Percentiles rank a stretch among this genome's conserved stretches.
Evolutionary conservation across 192 early-diverging fungal species (phyloP).

Genomic region (Coemansia sp.): DNA sequence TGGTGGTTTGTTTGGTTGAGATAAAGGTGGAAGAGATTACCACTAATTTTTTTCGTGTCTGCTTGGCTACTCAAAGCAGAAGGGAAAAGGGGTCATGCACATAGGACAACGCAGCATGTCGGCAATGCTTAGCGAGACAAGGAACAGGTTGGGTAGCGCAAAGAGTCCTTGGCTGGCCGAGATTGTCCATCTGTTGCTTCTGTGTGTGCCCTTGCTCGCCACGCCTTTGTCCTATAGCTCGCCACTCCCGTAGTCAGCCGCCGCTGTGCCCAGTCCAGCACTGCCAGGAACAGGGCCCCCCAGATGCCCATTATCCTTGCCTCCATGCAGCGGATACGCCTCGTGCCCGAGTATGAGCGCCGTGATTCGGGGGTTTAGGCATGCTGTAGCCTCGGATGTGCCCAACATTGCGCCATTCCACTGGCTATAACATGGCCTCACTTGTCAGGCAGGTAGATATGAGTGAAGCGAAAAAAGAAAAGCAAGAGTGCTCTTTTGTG

Average conservation of each 20-base stretch:
- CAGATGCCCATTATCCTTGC: neutral
- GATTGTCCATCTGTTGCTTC: neutral
- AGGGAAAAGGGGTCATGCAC: neutral
- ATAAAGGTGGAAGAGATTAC: constrained; percentile 8
- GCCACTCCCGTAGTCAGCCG: neutral
- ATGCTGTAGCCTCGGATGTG: neutral
- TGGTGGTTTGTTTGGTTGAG: too few relatives aligned
- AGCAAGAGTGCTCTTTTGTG: neutral
- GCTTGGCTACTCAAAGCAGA: neutral
- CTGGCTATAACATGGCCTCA: neutral
- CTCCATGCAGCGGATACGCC: constrained; percentile 2
- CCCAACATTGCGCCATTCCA: neutral
- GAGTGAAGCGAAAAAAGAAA: neutral
- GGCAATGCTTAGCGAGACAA: constrained; percentile 9
- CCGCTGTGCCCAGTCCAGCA: neutral
- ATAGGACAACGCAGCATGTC: constrained; percentile 7
- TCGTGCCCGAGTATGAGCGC: constrained; percentile 11
- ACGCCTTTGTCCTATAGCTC: constrained; percentile 1
- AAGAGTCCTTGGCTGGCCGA: neutral
- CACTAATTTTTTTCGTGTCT: neutral
- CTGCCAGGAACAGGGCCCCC: constrained; percentile 1
- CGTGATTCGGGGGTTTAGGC: neutral
- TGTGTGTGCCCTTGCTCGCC: neutral
- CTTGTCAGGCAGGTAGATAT: neutral
- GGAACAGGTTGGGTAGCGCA: constrained; percentile 5